Conservation (phyloP, 192 early-diverging fungal genomes). For the Polychytrium aggregatum region DNA sequence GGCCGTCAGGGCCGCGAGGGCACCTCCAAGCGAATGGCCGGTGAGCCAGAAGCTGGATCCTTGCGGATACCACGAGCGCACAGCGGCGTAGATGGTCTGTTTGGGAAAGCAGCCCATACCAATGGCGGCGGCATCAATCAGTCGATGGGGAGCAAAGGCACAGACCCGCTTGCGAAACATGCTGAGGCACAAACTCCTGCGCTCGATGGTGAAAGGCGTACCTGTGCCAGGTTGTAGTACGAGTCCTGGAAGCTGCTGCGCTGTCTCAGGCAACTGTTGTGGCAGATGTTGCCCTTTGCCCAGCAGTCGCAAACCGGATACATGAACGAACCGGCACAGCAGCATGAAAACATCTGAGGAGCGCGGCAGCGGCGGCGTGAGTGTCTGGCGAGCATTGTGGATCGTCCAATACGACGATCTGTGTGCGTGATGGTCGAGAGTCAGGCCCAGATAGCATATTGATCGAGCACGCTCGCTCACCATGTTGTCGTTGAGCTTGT, state of each 20-base stretch:
- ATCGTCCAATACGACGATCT: no score
- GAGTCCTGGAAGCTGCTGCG: slow-evolving; percentile 36
- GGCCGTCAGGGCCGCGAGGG: slow-evolving; percentile 59
- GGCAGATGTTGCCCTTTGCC: slow-evolving; percentile 11
- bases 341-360: slow-evolving; percentile 96
- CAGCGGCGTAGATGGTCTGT: slow-evolving; percentile 55
- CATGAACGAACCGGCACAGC: slow-evolving; percentile 86
- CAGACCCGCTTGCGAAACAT: no score
- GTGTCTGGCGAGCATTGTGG: no score
- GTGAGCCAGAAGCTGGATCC: slow-evolving; percentile 61
- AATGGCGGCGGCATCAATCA: no score
- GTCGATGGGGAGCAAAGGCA: no score
- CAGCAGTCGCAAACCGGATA: slow-evolving; percentile 71
- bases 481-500: slow-evolving; percentile 43
- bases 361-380: no score
- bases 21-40: slow-evolving; percentile 47
- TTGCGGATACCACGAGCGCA: slow-evolving; percentile 51
- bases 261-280: slow-evolving; percentile 13
- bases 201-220: no score
- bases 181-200: no score
- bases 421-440: no score
- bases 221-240: slow-evolving; percentile 56
- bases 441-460: no score
- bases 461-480: no score
- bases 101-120: no score